A percentile compares a stretch with the other conserved stretches of the same genome.
These are phyloP conservation scores for Pisolithus orientalis DNA, from an alignment of 768 basidiomycete genomes.

Conservation along the genomic window DNA sequence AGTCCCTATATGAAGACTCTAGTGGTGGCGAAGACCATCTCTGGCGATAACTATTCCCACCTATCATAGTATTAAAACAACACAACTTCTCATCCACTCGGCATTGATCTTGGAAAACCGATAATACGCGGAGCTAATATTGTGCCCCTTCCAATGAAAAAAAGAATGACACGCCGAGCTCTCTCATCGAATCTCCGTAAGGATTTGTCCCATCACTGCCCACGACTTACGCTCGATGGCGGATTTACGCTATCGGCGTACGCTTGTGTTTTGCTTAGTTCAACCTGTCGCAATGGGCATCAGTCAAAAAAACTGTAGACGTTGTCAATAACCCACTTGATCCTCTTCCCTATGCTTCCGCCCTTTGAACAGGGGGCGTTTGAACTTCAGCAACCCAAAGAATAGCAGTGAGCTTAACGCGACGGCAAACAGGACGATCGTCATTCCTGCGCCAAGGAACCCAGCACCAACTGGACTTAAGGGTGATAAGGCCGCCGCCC, in stretches of 20 bases:
- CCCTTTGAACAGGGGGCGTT: conserved; percentile 8
- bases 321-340: conserved; percentile 11
- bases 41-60: conserved; percentile 24
- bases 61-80: conserved; percentile 6
- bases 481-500: conserved; percentile 27
- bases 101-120: conserved; percentile 9
- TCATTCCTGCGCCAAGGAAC: conserved; percentile 57
- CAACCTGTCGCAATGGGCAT: neutral
- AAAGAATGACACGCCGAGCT: neutral
- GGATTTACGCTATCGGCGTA: neutral
- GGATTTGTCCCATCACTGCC: neutral
- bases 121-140: too few relatives aligned
- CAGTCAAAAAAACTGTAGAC: neutral
- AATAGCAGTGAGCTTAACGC: conserved; percentile 35
- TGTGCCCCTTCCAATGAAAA: too few relatives aligned
- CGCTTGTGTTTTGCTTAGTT: neutral
- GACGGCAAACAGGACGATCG: conserved; percentile 35
- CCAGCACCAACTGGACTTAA: conserved; percentile 59
- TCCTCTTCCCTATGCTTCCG: conserved; percentile 4
- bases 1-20: conserved; percentile 21
- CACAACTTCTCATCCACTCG: conserved; percentile 11
- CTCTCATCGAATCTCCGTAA: neutral
- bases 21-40: conserved; percentile 24
- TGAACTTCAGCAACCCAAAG: conserved; percentile 31
- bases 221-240: neutral